Evolutionary conservation across 805 yeast species (phyloP).

Genomic region (Pichia exigua): DNA sequence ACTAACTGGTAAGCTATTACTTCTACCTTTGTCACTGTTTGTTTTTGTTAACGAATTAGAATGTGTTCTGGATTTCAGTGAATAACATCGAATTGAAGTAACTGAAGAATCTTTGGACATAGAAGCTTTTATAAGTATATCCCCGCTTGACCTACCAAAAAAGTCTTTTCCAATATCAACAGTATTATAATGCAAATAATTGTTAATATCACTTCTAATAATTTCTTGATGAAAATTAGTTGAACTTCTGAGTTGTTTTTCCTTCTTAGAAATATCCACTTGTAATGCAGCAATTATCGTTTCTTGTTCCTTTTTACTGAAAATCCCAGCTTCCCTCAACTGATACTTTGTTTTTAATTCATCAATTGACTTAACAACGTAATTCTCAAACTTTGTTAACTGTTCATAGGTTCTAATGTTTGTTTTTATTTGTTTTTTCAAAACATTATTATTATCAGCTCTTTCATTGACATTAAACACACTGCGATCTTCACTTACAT

Average conservation of each 20-base stretch:
- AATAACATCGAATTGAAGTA: not conserved
- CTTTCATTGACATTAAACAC: not conserved
- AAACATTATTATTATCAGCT: not conserved
- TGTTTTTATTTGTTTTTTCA: not conserved
- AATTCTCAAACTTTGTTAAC: slow-evolving; percentile 4
- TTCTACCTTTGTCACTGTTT: not conserved
- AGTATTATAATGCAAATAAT: slow-evolving; percentile 1
- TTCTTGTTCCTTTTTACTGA: slow-evolving; percentile 2
- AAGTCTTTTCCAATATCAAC: slow-evolving; percentile 1
- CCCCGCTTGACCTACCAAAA: slow-evolving; percentile 3
- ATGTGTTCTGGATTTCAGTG: not conserved
- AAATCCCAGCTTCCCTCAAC: not conserved
- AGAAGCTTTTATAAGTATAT: slow-evolving; percentile 2
- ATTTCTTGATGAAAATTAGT: slow-evolving; percentile 5
- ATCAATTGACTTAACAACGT: slow-evolving; percentile 1
- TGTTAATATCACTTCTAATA: slow-evolving; percentile 1
- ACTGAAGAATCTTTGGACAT: slow-evolving; percentile 4
- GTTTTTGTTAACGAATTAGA: not conserved
- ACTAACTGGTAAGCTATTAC: not conserved
- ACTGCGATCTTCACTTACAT: not conserved
- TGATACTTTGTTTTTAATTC: slow-evolving; percentile 5
- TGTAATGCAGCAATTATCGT: slow-evolving; percentile 3
- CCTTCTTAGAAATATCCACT: slow-evolving; percentile 1
- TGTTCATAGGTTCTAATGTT: slow-evolving; percentile 5
- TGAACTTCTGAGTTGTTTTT: slow-evolving; percentile 3